Base-by-base conservation (phyloP, 1,284 basidiomycete genomes). In the Golubevia pallescens region DNA sequence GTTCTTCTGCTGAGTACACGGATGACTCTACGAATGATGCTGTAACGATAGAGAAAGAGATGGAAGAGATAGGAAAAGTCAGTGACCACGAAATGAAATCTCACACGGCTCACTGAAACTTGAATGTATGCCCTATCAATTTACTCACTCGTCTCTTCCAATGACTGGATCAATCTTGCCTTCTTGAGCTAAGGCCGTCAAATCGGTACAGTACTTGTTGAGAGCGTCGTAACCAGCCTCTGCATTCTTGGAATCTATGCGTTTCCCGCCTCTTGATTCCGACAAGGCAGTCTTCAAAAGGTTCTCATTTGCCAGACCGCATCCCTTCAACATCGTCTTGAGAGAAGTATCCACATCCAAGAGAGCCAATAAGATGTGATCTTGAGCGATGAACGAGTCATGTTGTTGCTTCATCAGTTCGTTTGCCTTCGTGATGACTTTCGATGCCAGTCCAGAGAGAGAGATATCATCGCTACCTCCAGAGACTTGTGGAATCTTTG, bases 221-320 rank as follows among this genome's bases (percentile, higher is more conserved):
- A 85, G 68, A 2, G 83, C 81, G 57, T 85, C 83, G 61, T 75
- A 83, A 52, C 80, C 80, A n/a, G 76, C 81, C 59, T 85, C 83
- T 14, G 79, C 80, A 42, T 68, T 74, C 73, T 78, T 80, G 66
- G 67, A 75, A 68, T 85, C 83, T 58, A 85, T 80, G 58, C 81
- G 72, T 14, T 78, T 67, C 32, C 74, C 76, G 24, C 83, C 83
- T 28, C 83, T 69, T 8, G 75, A 69, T 52, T 82, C 76, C 13
- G 69, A 74, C 63, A 85, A 74, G 57, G 83, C 83, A 23, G 81
- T 84, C 70, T 78, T 77, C 68, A 85, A 69, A n/a, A 85, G 67
- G 58, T 82, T 68, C 10, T 68, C 64, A 62, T 84, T 85, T 4
- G 75, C 77, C 7, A 85, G 73, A 16, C 83, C 83, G 14, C 71